phyloP scores from a whole-genome alignment of 2,329 filamentous ascomycete species.

The Nemania sp. region DNA sequence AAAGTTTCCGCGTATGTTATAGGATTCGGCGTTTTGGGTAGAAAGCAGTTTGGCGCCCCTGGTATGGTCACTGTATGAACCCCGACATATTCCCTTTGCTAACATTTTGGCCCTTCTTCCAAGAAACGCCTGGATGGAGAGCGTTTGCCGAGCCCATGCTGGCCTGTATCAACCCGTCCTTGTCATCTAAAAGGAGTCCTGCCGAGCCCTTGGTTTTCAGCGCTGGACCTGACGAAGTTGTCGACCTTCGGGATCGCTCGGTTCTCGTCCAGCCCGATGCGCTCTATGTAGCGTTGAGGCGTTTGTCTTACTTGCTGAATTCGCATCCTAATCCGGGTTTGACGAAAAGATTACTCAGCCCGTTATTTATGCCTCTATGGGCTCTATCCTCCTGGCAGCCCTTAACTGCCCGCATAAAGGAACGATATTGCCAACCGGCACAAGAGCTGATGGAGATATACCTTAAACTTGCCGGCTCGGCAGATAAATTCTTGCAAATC shows the following conservation, averaged over 20 bases:
- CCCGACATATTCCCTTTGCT: not conserved
- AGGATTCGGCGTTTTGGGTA: constrained; percentile 69
- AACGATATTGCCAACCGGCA: constrained; percentile 51
- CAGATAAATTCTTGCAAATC: constrained; percentile 54
- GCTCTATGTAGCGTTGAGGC: constrained; percentile 56
- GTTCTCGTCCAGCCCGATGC: constrained; percentile 53
- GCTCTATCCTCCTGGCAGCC: constrained; percentile 58
- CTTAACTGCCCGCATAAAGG: constrained; percentile 41
- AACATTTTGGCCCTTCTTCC: constrained; percentile 1
- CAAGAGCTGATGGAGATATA: constrained; percentile 59
- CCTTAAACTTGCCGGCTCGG: constrained; percentile 59
- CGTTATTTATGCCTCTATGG: constrained; percentile 67
- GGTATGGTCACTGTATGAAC: constrained; percentile 45
- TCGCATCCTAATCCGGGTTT: constrained; percentile 71
- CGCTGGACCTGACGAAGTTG: constrained; percentile 43
- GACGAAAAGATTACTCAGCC: constrained; percentile 63
- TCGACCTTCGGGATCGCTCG: constrained; percentile 50
- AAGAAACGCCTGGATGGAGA: constrained; percentile 64
- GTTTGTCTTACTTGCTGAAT: constrained; percentile 60
- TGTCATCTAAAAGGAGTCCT: constrained; percentile 36
- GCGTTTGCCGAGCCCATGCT: constrained; percentile 64
- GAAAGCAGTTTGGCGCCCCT: constrained; percentile 65
- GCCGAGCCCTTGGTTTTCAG: constrained; percentile 33
- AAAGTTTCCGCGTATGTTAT: constrained; percentile 66
- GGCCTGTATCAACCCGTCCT: constrained; percentile 51